Evolutionary conservation across 2,329 filamentous ascomycete species (phyloP).

Genomic region (Fusarium sp.): DNA sequence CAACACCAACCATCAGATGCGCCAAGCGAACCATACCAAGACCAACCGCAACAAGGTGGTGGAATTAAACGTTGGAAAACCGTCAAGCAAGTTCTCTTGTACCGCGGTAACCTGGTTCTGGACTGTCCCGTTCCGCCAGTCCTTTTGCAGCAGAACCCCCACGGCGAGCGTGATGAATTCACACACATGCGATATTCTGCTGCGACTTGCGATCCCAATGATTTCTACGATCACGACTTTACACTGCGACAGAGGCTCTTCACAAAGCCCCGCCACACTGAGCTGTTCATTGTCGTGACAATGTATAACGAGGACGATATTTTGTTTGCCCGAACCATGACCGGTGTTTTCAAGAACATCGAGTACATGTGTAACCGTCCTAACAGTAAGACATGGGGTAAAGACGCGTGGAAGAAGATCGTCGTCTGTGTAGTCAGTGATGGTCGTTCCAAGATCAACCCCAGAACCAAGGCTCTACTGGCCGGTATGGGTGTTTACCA

Average conservation of each 20-base stretch:
- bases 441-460: slow-evolving; percentile 96
- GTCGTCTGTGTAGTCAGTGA: slow-evolving; percentile 98
- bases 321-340: slow-evolving; percentile 94
- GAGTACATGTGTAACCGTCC: slow-evolving; percentile 96
- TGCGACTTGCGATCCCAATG: slow-evolving; percentile 89
- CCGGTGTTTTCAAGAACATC: slow-evolving; percentile 97
- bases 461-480: slow-evolving; percentile 86
- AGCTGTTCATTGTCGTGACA: slow-evolving; percentile 95
- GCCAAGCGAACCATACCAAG: slow-evolving; percentile 58
- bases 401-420: slow-evolving; percentile 99
- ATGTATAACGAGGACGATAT: slow-evolving; percentile 99
- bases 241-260: slow-evolving; percentile 92
- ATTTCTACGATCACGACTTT: slow-evolving; percentile 91
- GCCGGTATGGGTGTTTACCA: slow-evolving; percentile 97
- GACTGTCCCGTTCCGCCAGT: slow-evolving; percentile 95
- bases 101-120: slow-evolving; percentile 95
- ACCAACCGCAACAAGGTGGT: slow-evolving; percentile 56
- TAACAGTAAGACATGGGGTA: slow-evolving; percentile 97
- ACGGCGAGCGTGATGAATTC: slow-evolving; percentile 92
- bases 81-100: slow-evolving; percentile 97
- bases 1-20: slow-evolving; percentile 65
- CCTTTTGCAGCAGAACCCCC: slow-evolving; percentile 86
- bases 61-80: slow-evolving; percentile 93
- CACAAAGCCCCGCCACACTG: slow-evolving; percentile 90
- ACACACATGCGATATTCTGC: slow-evolving; percentile 95